A percentile compares a stretch with the other conserved stretches of the same genome.
Evolutionary conservation across 2,329 filamentous ascomycete genomes (phyloP).

Genomic region (Diaporthe amygdali): DNA sequence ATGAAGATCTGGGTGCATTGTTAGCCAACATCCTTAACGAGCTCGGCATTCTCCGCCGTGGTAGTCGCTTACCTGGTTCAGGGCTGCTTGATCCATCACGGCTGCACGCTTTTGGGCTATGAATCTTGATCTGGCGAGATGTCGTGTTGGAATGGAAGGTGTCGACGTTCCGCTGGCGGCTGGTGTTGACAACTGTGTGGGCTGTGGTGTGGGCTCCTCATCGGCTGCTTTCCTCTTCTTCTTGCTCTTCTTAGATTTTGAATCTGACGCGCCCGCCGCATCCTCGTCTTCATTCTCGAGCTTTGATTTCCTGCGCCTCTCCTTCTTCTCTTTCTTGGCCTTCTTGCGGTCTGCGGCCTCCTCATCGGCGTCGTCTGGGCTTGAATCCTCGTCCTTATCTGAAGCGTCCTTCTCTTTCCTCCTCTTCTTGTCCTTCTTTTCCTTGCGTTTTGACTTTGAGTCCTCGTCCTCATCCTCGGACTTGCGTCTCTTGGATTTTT

Average conservation of each 20-base stretch:
- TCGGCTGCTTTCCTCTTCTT: slow-evolving; percentile 30
- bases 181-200: slow-evolving; percentile 47
- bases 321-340: slow-evolving; percentile 29
- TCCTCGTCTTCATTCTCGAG: slow-evolving; percentile 37
- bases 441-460: slow-evolving; percentile 54
- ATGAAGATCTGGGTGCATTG: slow-evolving; percentile 65
- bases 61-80: slow-evolving; percentile 76
- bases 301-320: slow-evolving; percentile 42
- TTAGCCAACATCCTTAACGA: slow-evolving; percentile 23
- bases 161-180: slow-evolving; percentile 42
- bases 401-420: slow-evolving; percentile 46
- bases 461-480: slow-evolving; percentile 43
- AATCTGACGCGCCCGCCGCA: slow-evolving; percentile 22
- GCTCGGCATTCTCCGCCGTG: not conserved
- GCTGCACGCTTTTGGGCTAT: slow-evolving; percentile 90
- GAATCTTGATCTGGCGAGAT: slow-evolving; percentile 78
- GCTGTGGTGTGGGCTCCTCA: slow-evolving; percentile 43
- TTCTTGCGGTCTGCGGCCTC: slow-evolving; percentile 33
- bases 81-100: slow-evolving; percentile 77
- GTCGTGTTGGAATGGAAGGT: slow-evolving; percentile 59
- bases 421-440: slow-evolving; percentile 48
- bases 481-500: slow-evolving; percentile 57
- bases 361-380: slow-evolving; percentile 28
- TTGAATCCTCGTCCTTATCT: slow-evolving; percentile 40
- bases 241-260: slow-evolving; percentile 29